Evolutionary conservation across 73 alveolate genomes (phyloP).

Genomic region (Breviolum minutum): DNA sequence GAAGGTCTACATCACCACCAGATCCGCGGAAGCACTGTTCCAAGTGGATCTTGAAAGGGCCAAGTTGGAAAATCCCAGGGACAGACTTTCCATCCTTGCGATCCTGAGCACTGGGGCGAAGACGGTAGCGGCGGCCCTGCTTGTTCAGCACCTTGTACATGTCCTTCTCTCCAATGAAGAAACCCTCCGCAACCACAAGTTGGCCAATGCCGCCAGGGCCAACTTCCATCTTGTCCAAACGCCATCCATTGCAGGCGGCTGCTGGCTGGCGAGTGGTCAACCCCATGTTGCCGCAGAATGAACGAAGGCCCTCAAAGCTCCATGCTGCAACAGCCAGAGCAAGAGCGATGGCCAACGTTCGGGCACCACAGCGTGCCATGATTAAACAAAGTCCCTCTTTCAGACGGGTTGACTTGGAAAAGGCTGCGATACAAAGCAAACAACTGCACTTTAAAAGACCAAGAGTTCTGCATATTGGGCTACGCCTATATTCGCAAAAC

Average conservation of each 20-base stretch:
- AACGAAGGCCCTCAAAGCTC: constrained; percentile 17
- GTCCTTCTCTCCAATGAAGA: constrained; percentile 94
- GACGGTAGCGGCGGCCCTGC: constrained; percentile 95
- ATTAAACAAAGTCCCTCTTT: background rate
- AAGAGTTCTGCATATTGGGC: no score
- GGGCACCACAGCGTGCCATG: constrained; percentile 60
- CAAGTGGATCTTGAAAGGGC: constrained; percentile 89
- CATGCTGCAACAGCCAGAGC: constrained; percentile 54
- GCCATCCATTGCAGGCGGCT: constrained; percentile 80
- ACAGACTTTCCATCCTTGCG: constrained; percentile 73
- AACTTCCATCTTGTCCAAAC: constrained; percentile 85
- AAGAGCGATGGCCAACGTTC: constrained; percentile 29
- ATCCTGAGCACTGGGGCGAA: constrained; percentile 87
- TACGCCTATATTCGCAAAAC: no score
- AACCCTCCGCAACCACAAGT: constrained; percentile 85
- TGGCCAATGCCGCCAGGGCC: constrained; percentile 86
- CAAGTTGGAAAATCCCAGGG: constrained; percentile 87
- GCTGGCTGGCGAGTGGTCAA: constrained; percentile 41
- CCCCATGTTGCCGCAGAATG: constrained; percentile 61
- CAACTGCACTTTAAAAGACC: background rate
- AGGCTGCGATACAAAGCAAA: background rate
- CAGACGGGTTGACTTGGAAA: constrained; percentile 21
- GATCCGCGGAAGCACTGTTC: constrained; percentile 93
- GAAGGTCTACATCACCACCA: constrained; percentile 35
- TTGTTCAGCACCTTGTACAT: constrained; percentile 82